Evolutionary conservation across 2,329 filamentous ascomycete species (phyloP), one percentile per base, ranked within the genome.

Genomic region (Fusarium mundagurra): DNA sequence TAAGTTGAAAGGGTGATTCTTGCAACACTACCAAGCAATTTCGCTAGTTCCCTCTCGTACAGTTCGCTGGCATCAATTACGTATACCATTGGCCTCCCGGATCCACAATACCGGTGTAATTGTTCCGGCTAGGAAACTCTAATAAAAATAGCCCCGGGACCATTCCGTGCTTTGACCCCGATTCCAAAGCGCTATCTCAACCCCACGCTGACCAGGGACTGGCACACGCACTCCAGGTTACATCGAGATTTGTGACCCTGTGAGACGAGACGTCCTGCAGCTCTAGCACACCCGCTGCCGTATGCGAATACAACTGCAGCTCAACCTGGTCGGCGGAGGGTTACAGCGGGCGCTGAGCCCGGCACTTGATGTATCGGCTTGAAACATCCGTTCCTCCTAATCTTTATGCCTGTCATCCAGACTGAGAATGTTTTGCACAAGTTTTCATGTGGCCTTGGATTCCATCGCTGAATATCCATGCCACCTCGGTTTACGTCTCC

Each of bases 61-160:
- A 5, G 24, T 45, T 4, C 3, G 24, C 6, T 45, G 8, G 18
- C 18, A 10, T 10, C 0, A 16, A 5, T 8, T 22, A 4, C 5
- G 27, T 13, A 22, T 22, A 5, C 13, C 0, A 48, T 48, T 48
- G 9, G 27, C 9, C 45, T 17, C 13, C 6, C 0, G 9, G 27
- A 29, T 48, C 20, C 20, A 48, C 27, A 48, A 22, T 16, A 3
- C 0, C 0, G 20, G 16, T 3, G 5, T 11, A 31, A 4, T 22
- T 11, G 22, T 13, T 31, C 13, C 27, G 45, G 27, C 18, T 5
- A 29, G 0, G 11, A 14, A 45, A 14, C 17, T 14, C 11, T 27
- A 4, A 0, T 14, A 18, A 5, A 5, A 20, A 7, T 47, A 10
- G 18, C 18, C 6, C 6, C 9, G 13, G 6, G 6, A 24, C 14